Evolutionary conservation across 768 basidiomycete genomes (phyloP).

Genomic region (Dioszegia crocea): DNA sequence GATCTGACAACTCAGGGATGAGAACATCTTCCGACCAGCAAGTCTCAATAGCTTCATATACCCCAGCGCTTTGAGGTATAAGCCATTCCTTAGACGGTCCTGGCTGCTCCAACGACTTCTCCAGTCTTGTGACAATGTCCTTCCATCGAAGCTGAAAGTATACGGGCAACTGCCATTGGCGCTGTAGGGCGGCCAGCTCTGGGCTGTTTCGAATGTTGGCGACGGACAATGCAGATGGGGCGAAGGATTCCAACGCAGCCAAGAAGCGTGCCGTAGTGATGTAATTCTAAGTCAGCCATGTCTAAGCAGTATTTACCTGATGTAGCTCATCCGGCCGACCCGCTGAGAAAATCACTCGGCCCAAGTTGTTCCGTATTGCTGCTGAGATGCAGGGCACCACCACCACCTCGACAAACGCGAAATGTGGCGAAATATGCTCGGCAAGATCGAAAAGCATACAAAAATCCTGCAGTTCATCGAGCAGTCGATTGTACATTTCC

Average conservation of each 20-base stretch:
- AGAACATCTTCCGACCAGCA: constrained; percentile 87
- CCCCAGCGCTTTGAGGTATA: constrained; percentile 60
- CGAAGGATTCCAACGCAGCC: constrained; percentile 71
- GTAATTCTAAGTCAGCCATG: constrained; percentile 62
- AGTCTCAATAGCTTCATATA: constrained; percentile 67
- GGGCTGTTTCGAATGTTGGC: constrained; percentile 69
- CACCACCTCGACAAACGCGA: constrained; percentile 80
- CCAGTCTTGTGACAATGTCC: constrained; percentile 74
- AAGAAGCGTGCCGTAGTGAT: constrained; percentile 78
- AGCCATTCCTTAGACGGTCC: constrained; percentile 15
- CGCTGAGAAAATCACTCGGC: constrained; percentile 76
- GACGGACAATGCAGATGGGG: constrained; percentile 69
- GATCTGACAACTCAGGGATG: constrained; percentile 71
- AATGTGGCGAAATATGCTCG: constrained; percentile 60
- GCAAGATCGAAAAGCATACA: constrained; percentile 70
- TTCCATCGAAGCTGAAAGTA: constrained; percentile 98
- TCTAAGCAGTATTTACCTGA: constrained; percentile 57
- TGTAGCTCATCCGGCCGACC: constrained; percentile 87
- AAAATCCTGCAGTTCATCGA: constrained; percentile 57
- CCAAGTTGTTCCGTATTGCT: constrained; percentile 79
- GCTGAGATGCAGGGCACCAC: constrained; percentile 80
- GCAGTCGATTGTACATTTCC: constrained; percentile 71
- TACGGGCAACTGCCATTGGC: constrained; percentile 90
- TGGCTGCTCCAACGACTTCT: constrained; percentile 53
- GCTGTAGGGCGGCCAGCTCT: constrained; percentile 67